These are phyloP conservation scores for Leishmania gerbilli DNA, from an alignment of 208 protist genomes.

Conservation along the genomic window DNA sequence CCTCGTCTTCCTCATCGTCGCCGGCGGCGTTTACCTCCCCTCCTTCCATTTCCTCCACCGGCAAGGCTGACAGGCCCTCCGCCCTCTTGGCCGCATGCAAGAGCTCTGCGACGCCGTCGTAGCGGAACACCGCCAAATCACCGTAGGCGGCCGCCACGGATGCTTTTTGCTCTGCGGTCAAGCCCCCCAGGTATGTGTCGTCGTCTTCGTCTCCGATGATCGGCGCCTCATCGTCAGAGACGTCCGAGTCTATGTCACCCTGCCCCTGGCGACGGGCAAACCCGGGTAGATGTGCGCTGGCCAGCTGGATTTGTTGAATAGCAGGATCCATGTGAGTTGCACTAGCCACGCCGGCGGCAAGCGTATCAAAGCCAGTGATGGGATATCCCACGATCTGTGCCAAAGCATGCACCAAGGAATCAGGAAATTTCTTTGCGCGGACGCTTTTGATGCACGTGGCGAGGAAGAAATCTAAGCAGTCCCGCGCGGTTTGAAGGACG, in stretches of 20 bases:
- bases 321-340: conserved; percentile 21
- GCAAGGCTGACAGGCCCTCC: conserved; percentile 2
- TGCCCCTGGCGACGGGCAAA: conserved; percentile 37
- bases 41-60: not conserved
- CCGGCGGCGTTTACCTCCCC: conserved; percentile 5
- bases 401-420: conserved; percentile 50
- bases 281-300: conserved; percentile 24
- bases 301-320: conserved; percentile 23
- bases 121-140: conserved; percentile 70
- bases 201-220: conserved; percentile 36
- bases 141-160: conserved; percentile 56
- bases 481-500: conserved; percentile 56
- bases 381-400: conserved; percentile 71
- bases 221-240: conserved; percentile 28
- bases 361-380: conserved; percentile 23
- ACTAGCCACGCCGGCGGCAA: not conserved
- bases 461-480: conserved; percentile 90
- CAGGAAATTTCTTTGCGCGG: conserved; percentile 72
- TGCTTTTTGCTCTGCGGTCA: conserved; percentile 58
- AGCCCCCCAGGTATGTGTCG: conserved; percentile 35
- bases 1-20: conserved; percentile 33
- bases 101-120: conserved; percentile 23
- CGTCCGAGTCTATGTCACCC: conserved; percentile 22
- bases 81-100: conserved; percentile 28
- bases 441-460: conserved; percentile 78